A percentile compares a stretch with the other conserved stretches of the same genome.
Conservation (phyloP, 140 eudicot species). For the Cichorium intybus region DNA sequence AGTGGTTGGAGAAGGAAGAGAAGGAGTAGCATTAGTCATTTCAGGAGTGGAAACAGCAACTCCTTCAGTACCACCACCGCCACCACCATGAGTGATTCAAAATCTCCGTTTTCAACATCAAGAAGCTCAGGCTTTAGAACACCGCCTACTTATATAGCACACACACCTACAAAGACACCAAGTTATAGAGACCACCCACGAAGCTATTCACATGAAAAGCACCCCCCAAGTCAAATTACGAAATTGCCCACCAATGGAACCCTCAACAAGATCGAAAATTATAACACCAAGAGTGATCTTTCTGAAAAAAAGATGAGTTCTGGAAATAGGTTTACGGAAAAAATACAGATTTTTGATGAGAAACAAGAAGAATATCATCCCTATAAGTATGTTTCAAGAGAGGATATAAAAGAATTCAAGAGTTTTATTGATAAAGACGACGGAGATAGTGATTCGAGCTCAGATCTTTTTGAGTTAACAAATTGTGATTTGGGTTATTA, state of each 20-base stretch:
- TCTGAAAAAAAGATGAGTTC: slow-evolving; percentile 33
- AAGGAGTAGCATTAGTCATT: slow-evolving; percentile 89
- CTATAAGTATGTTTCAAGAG: slow-evolving; percentile 16
- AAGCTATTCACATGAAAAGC: slow-evolving; percentile 36
- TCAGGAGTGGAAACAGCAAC: slow-evolving; percentile 29
- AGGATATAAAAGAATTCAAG: slow-evolving; percentile 27
- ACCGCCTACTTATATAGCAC: slow-evolving; percentile 49
- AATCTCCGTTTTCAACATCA: slow-evolving; percentile 41
- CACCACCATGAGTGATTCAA: slow-evolving; percentile 36
- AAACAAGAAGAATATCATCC: slow-evolving; percentile 19
- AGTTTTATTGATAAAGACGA: slow-evolving; percentile 50
- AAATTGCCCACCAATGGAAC: slow-evolving; percentile 31
- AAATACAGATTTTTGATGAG: slow-evolving; percentile 21
- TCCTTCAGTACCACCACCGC: slow-evolving; percentile 6
- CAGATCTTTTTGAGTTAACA: slow-evolving; percentile 84
- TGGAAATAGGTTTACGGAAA: slow-evolving; percentile 31
- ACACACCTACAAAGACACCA: slow-evolving; percentile 44
- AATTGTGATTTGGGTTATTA: slow-evolving; percentile 62
- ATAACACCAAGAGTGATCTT: slow-evolving; percentile 22
- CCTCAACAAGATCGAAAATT: slow-evolving; percentile 40
- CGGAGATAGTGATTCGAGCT: slow-evolving; percentile 93
- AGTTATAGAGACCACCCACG: slow-evolving; percentile 32
- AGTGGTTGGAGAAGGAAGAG: slow-evolving; percentile 67
- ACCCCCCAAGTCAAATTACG: slow-evolving; percentile 11
- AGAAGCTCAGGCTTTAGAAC: slow-evolving; percentile 64